Evolutionary conservation across 2,329 filamentous ascomycete genomes (phyloP).

Genomic region (Fusarium piperis): DNA sequence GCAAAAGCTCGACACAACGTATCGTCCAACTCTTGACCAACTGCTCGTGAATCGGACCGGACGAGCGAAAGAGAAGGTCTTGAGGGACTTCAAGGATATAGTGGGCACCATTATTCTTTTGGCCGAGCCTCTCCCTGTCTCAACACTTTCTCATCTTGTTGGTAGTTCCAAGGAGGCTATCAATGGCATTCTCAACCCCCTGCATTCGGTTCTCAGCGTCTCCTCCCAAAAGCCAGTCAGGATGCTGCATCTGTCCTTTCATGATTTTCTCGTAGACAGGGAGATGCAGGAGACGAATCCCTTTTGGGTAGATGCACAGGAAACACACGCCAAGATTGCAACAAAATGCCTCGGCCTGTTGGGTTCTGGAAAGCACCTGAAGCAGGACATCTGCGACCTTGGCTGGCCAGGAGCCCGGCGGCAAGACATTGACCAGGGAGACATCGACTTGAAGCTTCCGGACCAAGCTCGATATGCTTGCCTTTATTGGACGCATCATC

Average conservation of each 20-base stretch:
- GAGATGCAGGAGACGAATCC: slow-evolving; percentile 36
- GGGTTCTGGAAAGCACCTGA: not conserved
- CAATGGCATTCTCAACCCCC: slow-evolving; percentile 19
- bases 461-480: slow-evolving; percentile 53
- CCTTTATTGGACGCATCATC: slow-evolving; percentile 47
- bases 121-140: slow-evolving; percentile 25
- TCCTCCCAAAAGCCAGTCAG: not conserved
- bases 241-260: slow-evolving; percentile 45
- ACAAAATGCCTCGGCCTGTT: not conserved
- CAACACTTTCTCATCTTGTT: slow-evolving; percentile 25
- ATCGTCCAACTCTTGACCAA: slow-evolving; percentile 25
- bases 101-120: slow-evolving; percentile 41
- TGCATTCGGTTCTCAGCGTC: slow-evolving; percentile 26
- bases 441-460: not conserved
- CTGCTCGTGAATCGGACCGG: not conserved
- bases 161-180: slow-evolving; percentile 6
- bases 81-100: slow-evolving; percentile 34
- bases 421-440: not conserved
- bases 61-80: not conserved
- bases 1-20: slow-evolving; percentile 27
- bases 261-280: slow-evolving; percentile 49
- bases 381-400: slow-evolving; percentile 9
- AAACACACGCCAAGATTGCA: slow-evolving; percentile 48
- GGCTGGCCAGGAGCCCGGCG: not conserved
- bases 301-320: slow-evolving; percentile 51